Evolutionary conservation across 345 rosid genomes (phyloP).

Genomic region (Gossypium raimondii): DNA sequence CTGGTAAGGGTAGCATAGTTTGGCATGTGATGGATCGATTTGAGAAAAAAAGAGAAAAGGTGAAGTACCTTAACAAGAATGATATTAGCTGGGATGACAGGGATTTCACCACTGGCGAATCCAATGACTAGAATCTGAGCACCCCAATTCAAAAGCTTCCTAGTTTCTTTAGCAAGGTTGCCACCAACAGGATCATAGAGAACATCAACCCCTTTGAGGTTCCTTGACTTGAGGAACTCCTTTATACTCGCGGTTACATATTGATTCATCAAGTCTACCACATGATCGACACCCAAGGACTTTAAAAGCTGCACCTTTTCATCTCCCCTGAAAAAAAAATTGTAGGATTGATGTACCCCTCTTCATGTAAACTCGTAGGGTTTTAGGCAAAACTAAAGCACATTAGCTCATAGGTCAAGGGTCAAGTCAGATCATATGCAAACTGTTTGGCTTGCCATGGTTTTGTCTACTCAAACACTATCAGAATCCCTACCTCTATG

Average conservation of each 20-base stretch:
- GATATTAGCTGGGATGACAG: conserved; percentile 75
- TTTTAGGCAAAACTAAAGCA: too few species aligned
- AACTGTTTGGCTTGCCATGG: too few species aligned
- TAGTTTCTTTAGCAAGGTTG: conserved; percentile 57
- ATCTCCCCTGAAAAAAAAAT: conserved; percentile 41
- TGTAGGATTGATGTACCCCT: too few species aligned
- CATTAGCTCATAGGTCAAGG: too few species aligned
- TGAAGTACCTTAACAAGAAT: conserved; percentile 78
- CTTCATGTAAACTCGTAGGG: too few species aligned
- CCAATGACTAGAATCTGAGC: conserved; percentile 87
- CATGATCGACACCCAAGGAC: conserved; percentile 80
- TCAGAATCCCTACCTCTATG: too few species aligned
- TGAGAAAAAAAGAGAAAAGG: neutral
- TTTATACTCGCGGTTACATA: conserved; percentile 60
- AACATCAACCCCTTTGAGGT: conserved; percentile 81
- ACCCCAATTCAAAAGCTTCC: conserved; percentile 90
- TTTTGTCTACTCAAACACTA: too few species aligned
- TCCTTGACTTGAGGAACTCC: conserved; percentile 48
- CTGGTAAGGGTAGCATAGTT: too few species aligned
- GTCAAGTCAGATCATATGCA: too few species aligned
- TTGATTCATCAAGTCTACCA: conserved; percentile 60
- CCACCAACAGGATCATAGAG: conserved; percentile 92
- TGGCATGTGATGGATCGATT: too few species aligned
- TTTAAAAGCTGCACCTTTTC: conserved; percentile 68
- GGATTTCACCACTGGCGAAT: conserved; percentile 86